Base-by-base conservation (phyloP, 2,329 filamentous ascomycete genomes). In the Hypoxylon sp. region DNA sequence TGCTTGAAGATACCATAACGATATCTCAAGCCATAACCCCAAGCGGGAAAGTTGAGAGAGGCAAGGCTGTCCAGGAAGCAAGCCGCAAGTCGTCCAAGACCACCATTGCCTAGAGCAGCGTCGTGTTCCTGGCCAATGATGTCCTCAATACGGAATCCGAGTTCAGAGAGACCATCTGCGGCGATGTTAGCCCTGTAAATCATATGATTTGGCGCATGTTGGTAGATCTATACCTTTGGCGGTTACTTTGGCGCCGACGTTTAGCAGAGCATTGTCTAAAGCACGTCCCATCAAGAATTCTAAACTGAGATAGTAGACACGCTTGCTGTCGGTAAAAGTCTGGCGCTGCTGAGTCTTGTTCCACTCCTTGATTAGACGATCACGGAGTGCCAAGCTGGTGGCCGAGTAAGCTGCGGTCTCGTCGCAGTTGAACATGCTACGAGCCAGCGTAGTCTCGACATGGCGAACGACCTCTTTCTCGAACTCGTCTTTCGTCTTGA, bases 1-100 rank as follows among this genome's bases (percentile, higher is more conserved):
- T 99, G 94, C 78, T 97, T 97, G 85, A 99, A 99, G 71, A 99
- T 99, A 69, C 90, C 90, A 70, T 97, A 97, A 71, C 91, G 82
- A 78, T 99, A 99, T 67, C 94, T 86, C 62, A 99, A 78, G 46
- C 93, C 94, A 67, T 99, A 99, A 25, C 94, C 94, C 94, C 94
- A 99, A 13, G 94, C 94, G 7, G 94, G 90, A 71, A 89, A 97
- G 77, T 97, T 95, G 64, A 99, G 81, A 7, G 91, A 93, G 16
- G 94, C 94, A 68, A 99, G 78, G 64, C 92, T 97, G 77, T 99
- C 94, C 58, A 99, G 83, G 79, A 97, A 96, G 75, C 94, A 99
- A 27, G 94, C 94, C 9, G 94, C 94, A 37, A 99, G 83, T 64
- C 94, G 90, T 34, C 94, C 94, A 36, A 99, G 84, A 71, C 94